These are phyloP conservation scores for Trichoderma koningiopsis DNA, from an alignment of 2,329 filamentous ascomycete genomes.

Conservation along the genomic window DNA sequence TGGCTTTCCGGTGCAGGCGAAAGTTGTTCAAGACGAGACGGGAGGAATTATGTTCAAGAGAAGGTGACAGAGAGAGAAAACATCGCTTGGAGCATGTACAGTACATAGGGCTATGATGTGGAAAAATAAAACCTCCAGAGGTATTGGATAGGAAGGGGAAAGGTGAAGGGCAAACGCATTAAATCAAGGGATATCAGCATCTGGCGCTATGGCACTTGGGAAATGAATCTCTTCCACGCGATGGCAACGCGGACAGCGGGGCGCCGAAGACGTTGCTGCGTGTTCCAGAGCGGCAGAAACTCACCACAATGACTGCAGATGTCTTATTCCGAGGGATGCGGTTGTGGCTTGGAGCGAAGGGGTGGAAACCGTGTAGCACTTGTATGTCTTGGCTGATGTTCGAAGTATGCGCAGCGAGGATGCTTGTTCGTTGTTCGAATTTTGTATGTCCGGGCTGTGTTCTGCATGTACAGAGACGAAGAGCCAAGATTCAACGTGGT, in stretches of 20 bases:
- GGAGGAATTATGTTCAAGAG: not conserved
- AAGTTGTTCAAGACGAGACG: not conserved
- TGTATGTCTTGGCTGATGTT: not conserved
- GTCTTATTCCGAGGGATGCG: not conserved
- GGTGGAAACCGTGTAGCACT: not conserved
- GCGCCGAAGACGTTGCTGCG: not conserved
- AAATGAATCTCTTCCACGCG: conserved; percentile 18
- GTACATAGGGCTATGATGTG: not conserved
- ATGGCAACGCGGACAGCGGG: conserved; percentile 2
- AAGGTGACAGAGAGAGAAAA: not conserved
- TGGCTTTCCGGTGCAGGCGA: not conserved
- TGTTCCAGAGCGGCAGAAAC: conserved; percentile 3
- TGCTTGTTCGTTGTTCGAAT: not conserved
- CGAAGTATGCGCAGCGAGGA: not conserved
- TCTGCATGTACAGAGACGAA: conserved; percentile 31
- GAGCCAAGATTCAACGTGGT: not conserved
- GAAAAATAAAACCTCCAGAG: not conserved
- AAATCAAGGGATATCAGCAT: conserved; percentile 7
- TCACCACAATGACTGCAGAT: not conserved
- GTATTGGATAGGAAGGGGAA: not conserved
- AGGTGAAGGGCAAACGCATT: not conserved
- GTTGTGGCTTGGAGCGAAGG: not conserved
- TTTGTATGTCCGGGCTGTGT: conserved; percentile 27
- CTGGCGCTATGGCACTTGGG: not conserved
- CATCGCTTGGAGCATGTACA: not conserved